Evolutionary conservation across 768 basidiomycete genomes (phyloP), one percentile per base, ranked within the genome.

Genomic region (Artomyces pyxidatus): DNA sequence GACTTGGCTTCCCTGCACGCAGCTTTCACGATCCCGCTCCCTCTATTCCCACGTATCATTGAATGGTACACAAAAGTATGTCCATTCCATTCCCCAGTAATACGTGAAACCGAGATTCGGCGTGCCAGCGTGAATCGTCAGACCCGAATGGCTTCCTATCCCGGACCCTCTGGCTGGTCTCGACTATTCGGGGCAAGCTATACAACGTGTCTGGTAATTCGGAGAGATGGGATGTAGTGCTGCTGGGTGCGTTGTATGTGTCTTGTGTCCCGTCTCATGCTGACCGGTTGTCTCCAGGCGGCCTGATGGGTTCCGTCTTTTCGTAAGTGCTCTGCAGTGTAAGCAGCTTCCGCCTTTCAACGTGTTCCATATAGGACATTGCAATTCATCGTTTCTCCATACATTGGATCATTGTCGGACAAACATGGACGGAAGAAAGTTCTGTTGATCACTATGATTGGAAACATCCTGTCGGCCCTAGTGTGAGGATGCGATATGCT

Each of bases 41-140:
- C 95, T 19, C 78, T 97, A 26, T 97, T 97, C 66, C 95, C 95
- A n/a, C 81, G 94, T n/a, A 73, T 98, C 43, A 93, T 96, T 37
- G 85, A 94, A 68, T 92, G 87, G 87, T 94, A 92, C 62, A 83
- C 82, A 1, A 65, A 80, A 61, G 88, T 85, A 55, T 59, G 78
- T 65, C 37, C 45, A 52, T 54, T 4, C 19, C 21, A 27, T 22
- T 41, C n/a, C 49, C 50, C 43, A 37, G 25, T 16, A 26, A 30
- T 35, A 37, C 17, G 47, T 46, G 37, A 29, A n/a, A 8, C 49
- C 27, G 46, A 42, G 10, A n/a, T 21, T 40, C 26, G 11, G 21
- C 27, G 16, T 41, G 27, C 16, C 59, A 91, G 78, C 76, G 84
- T 55, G 92, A 96, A 68, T 71, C 77, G 26, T 75, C 83, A 23